Evolutionary conservation across 2,329 filamentous ascomycete species (phyloP), one percentile per base, ranked within the genome.

Genomic region (Colletotrichum sp.): DNA sequence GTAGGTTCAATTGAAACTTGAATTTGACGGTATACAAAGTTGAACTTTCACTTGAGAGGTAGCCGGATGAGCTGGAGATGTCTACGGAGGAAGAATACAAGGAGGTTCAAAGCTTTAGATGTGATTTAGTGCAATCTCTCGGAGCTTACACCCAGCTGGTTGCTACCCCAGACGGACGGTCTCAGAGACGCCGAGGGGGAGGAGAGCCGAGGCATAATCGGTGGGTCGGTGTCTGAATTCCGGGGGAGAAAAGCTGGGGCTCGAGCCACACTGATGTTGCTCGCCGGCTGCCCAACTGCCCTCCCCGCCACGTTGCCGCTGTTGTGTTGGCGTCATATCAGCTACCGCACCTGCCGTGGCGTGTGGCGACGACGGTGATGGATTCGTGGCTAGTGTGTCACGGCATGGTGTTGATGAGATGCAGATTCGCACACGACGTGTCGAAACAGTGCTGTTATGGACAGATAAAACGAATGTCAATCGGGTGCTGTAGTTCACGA

Each of bases 151-250:
- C 43, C 52, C 43, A 52, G 43, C 43, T 52, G n/a, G 57, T 39
- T 75, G 64, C 32, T 73, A 69, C 74, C 71, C 71, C 74, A 60
- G 71, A 69, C 63, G 74, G 57, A 52, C 63, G 59, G 68, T 65
- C 68, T 59, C 60, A 60, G 52, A 34, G 72, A 59, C 59, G 30
- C 64, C 34, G 65, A 73, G 24, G 64, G 65, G 71, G 64, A 65
- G 70, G 64, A 43, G 64, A 76, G 64, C 74, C 74, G 70, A 73
- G 74, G 74, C 70, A 76, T 63, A 63, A 52, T 26, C 48, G 48
- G 30, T 48, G 59, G 63, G 43, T 75, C 73, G 70, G 70, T 73
- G 73, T 64, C 55, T 26, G 30, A 69, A 69, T 63, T 74, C 74
- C 48, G 74, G 74, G 74, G 65, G 55, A 66, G 43, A 21, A 48